phyloP scores from a whole-genome alignment of 129 eudicot species.

The Smallanthus sonchifolius region DNA sequence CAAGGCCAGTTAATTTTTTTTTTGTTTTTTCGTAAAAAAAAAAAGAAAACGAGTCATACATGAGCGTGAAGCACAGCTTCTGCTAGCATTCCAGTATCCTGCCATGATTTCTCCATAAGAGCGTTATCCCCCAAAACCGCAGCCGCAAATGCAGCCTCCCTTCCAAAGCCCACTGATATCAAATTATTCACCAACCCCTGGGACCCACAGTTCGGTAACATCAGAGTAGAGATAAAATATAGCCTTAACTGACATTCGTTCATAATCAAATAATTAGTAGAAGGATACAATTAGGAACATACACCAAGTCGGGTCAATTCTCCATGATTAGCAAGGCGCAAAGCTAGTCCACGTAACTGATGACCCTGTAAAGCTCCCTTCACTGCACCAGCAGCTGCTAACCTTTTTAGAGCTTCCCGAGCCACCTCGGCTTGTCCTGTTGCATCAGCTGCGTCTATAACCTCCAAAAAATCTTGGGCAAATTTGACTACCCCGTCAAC shows the following conservation, averaged over 20 bases:
- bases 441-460: slow-evolving; percentile 98
- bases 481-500: slow-evolving; percentile 91
- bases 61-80: slow-evolving; percentile 99
- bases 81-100: slow-evolving; percentile 98
- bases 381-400: slow-evolving; percentile 97
- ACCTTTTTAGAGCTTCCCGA: slow-evolving; percentile 88
- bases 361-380: slow-evolving; percentile 92
- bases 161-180: slow-evolving; percentile 81
- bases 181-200: slow-evolving; percentile 89
- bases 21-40: not conserved
- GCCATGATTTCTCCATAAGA: slow-evolving; percentile 98
- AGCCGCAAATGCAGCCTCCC: slow-evolving; percentile 98
- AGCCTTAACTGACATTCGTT: not conserved
- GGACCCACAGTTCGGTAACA: slow-evolving; percentile 20
- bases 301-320: slow-evolving; percentile 94
- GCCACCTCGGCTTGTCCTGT: slow-evolving; percentile 94
- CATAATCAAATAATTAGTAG: not conserved
- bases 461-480: slow-evolving; percentile 80
- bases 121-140: slow-evolving; percentile 95
- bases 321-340: slow-evolving; percentile 95
- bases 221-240: not conserved
- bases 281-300: slow-evolving; percentile 29
- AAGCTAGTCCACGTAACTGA: slow-evolving; percentile 81
- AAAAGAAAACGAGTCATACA: slow-evolving; percentile 32
- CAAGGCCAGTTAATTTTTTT: slow-evolving; percentile 6